Evolutionary conservation across 768 basidiomycete genomes (phyloP).

Genomic region (Boletellus emodensis): DNA sequence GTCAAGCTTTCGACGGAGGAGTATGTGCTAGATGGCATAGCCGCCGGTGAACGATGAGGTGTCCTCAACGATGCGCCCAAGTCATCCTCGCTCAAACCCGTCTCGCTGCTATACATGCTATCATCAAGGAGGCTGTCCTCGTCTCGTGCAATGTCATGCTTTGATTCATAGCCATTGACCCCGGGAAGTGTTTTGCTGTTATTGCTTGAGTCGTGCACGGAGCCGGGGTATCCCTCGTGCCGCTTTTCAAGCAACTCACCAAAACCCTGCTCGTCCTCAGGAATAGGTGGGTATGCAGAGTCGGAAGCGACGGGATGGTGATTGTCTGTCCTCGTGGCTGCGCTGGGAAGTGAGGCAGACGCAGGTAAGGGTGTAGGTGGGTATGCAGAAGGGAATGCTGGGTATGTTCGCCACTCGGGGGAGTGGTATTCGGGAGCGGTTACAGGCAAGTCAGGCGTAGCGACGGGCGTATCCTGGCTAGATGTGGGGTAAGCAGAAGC

Average conservation of each 20-base stretch:
- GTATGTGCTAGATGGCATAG: constrained; percentile 18
- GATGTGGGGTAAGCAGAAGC: constrained; percentile 36
- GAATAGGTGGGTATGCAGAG: constrained; percentile 28
- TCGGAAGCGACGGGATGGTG: constrained; percentile 4
- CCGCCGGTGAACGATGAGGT: constrained; percentile 38
- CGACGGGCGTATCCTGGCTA: constrained; percentile 10
- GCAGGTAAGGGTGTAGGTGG: constrained; percentile 60
- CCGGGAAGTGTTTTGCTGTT: constrained; percentile 31
- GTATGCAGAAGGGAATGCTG: constrained; percentile 73
- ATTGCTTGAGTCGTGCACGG: constrained; percentile 62
- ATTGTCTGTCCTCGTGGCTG: constrained; percentile 3
- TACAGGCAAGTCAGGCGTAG: constrained; percentile 14
- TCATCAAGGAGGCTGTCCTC: constrained; percentile 23
- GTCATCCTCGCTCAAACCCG: constrained; percentile 43
- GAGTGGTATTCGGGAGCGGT: constrained; percentile 32
- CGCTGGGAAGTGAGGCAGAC: constrained; percentile 31
- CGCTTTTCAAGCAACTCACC: constrained; percentile 62
- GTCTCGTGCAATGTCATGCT: constrained; percentile 5
- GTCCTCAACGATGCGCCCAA: constrained; percentile 68
- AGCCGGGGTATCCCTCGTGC: constrained; percentile 59
- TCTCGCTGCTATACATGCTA: constrained; percentile 25
- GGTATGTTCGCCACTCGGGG: constrained; percentile 75
- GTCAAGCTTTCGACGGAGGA: constrained; percentile 27
- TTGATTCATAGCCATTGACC: constrained; percentile 32
- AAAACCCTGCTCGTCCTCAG: constrained; percentile 62